Percentiles rank a stretch among this genome's conserved stretches.
phyloP scores from a whole-genome alignment of 305 asterid genomes.

The Coffea humblotiana region DNA sequence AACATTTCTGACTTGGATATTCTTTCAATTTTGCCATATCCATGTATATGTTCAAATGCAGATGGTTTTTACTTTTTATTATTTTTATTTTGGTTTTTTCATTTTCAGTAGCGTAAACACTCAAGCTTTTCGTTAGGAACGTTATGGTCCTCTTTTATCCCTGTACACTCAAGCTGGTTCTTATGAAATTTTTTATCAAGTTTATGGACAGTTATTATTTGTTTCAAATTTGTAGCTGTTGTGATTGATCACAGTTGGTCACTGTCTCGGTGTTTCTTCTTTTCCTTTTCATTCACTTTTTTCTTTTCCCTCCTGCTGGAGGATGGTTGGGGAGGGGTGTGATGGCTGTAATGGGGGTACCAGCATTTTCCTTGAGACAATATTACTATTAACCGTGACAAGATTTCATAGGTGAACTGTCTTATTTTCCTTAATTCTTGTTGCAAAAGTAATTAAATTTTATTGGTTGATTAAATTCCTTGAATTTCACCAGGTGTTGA shows the following conservation, averaged over 20 bases:
- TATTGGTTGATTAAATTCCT: neutral
- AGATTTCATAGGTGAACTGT: neutral
- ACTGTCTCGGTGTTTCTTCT: neutral
- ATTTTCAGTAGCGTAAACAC: no score
- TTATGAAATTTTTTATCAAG: neutral
- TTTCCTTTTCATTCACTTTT: no score
- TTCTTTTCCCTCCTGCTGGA: neutral
- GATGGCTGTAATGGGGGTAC: neutral
- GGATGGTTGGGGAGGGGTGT: neutral
- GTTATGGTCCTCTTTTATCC: no score
- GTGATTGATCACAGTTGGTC: neutral
- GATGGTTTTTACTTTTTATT: neutral
- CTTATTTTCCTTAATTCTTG: neutral
- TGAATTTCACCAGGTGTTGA: slow-evolving; percentile 53
- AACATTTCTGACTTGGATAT: neutral
- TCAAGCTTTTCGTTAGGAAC: neutral
- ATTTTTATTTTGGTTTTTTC: no score
- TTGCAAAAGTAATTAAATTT: neutral
- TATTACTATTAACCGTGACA: neutral
- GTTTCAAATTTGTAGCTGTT: neutral
- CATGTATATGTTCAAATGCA: neutral
- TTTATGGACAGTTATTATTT: neutral
- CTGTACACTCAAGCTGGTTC: no score
- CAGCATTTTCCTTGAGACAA: neutral
- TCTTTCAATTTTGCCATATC: neutral